Base-by-base conservation (phyloP, 257 asterid genomes). In the Ajuga chamaepitys region DNA sequence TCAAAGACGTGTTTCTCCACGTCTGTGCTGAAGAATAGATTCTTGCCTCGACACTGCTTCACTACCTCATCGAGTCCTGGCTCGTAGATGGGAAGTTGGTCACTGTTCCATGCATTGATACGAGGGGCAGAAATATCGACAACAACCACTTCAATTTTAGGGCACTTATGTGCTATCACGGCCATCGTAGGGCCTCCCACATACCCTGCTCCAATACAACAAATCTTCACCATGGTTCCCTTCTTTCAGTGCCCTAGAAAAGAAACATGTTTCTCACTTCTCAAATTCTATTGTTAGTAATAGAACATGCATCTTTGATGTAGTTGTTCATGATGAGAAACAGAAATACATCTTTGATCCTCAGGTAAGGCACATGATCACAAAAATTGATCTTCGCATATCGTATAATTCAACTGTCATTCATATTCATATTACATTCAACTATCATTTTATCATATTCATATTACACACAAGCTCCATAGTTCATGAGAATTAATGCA, bases 151-250 rank as follows among this genome's bases (percentile, higher is more conserved):
- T 88, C 85, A 46, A 91, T 68, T 1, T 64, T 21, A 9, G 98
- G 98, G 78, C 98, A 91, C 82, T 88, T 91, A 55, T 85, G 95
- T 60, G 98, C 98, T 46, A 91, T 91, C 64, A 91, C 92, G 1
- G 98, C 98, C 98, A 91, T 91, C 58, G 98, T 91, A 38, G 98
- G 98, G 45, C 98, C 98, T 41, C 98, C 98, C 1, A 91, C 98
- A 66, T 91, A 91, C 41, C 98, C 95, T 26, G 98, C 98, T 67
- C 98, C 98, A 71, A 91, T 85, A 60, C 98, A 91, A 88, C 98
- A 91, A 64, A 91, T 88, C 90, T 91, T 91, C 85, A 91, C 98
- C 98, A 91, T 91, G 58, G 54, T 79, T 24, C 67, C 71, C 62
- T 72, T 73, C 71, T 45, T 61, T 62, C 37, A 48, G 44, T 57